Conservation (phyloP, 768 basidiomycete genomes). For the Omphalotus guepiniiformis region DNA sequence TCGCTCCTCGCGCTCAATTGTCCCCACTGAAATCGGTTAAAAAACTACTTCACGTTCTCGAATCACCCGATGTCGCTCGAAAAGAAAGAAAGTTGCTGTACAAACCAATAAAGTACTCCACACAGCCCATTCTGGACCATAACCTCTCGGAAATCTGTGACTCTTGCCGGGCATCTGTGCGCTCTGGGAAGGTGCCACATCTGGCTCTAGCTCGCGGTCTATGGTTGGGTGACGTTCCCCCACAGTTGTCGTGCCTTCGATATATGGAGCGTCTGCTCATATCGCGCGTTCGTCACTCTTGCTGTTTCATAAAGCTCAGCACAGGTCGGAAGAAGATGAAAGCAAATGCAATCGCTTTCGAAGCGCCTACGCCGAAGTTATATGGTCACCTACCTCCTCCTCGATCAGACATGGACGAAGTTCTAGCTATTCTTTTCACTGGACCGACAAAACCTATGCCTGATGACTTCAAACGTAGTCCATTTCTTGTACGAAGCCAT, state of each 20-base stretch:
- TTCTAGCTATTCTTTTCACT: constrained; percentile 27
- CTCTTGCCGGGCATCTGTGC: neutral
- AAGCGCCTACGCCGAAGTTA: constrained; percentile 16
- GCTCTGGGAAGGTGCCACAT: constrained; percentile 3
- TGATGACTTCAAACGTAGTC: constrained; percentile 23
- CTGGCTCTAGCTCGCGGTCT: constrained; percentile 6
- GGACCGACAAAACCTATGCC: constrained; percentile 21
- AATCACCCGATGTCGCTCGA: neutral
- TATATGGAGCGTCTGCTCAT: neutral
- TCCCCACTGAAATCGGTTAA: neutral
- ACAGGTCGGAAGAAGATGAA: neutral
- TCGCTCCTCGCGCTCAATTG: neutral
- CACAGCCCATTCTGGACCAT: constrained; percentile 1
- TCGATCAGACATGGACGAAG: constrained; percentile 26
- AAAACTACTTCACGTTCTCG: neutral
- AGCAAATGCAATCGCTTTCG: neutral
- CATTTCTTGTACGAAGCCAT: constrained; percentile 27
- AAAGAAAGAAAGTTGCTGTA: neutral
- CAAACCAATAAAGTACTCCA: neutral
- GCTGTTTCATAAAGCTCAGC: neutral
- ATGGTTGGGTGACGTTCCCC: constrained; percentile 12
- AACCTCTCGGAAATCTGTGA: constrained; percentile 1
- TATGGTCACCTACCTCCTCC: constrained; percentile 29
- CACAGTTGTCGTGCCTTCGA: neutral
- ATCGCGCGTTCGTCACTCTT: neutral